Conservation (phyloP, 2,329 filamentous ascomycete genomes). For the Aspergillus ruber region DNA sequence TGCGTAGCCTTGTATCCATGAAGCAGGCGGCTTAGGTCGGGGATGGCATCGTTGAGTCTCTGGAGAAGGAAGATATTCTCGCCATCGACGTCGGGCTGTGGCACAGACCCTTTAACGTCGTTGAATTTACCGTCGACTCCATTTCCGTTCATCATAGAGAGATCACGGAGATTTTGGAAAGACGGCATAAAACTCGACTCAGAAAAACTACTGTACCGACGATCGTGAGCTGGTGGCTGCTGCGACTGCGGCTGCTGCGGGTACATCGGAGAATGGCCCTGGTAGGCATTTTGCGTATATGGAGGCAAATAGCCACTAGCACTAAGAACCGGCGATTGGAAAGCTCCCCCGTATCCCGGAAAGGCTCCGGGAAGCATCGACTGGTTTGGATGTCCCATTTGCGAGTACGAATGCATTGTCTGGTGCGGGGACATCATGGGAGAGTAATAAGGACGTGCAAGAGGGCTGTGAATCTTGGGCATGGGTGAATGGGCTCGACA, state of each 20-base stretch:
- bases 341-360: conserved; percentile 2
- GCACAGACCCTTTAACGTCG: conserved; percentile 18
- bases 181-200: conserved; percentile 24
- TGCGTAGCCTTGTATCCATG: conserved; percentile 47
- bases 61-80: conserved; percentile 36
- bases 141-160: conserved; percentile 16
- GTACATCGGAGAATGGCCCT: not conserved
- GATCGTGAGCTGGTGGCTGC: conserved; percentile 21
- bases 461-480: conserved; percentile 30
- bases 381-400: conserved; percentile 21
- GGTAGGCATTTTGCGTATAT: conserved; percentile 25
- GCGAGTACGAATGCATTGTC: conserved; percentile 4
- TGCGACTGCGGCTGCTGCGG: not conserved
- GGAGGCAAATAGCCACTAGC: conserved; percentile 23
- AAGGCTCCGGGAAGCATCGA: conserved; percentile 15
- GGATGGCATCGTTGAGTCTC: conserved; percentile 42
- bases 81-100: conserved; percentile 24
- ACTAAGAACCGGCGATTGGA: not conserved
- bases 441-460: conserved; percentile 31
- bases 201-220: conserved; percentile 23
- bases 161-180: conserved; percentile 26
- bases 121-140: not conserved
- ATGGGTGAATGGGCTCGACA: conserved; percentile 16
- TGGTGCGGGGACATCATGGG: conserved; percentile 28
- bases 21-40: conserved; percentile 40